phyloP scores from a whole-genome alignment of 306 rosid species.

The Rubus idaeus region DNA sequence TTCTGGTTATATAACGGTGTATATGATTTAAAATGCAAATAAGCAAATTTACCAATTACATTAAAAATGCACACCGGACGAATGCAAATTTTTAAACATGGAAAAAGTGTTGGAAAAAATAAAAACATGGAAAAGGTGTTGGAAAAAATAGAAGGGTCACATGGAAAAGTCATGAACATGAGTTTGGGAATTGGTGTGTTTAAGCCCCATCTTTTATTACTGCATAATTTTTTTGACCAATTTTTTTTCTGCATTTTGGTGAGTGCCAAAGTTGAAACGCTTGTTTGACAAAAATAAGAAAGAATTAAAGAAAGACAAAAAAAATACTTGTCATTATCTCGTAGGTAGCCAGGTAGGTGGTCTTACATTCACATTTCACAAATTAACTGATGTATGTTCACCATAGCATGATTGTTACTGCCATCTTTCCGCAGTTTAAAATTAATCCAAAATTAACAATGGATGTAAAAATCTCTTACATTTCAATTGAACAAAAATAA shows the following conservation, averaged over 20 bases:
- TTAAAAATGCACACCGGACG: too few relatives aligned
- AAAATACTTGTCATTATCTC: background rate
- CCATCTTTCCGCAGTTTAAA: too few relatives aligned
- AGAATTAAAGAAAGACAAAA: too few relatives aligned
- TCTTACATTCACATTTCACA: background rate
- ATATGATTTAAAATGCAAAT: background rate
- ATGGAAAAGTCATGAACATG: background rate
- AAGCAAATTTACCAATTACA: background rate
- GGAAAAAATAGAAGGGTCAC: too few relatives aligned
- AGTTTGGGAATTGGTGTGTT: background rate
- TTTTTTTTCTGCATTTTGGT: background rate
- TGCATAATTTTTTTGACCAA: background rate
- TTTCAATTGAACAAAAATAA: too few relatives aligned
- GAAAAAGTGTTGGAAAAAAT: background rate
- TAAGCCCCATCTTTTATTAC: background rate
- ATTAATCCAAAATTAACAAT: too few relatives aligned
- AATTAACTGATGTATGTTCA: too few relatives aligned
- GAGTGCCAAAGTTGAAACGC: background rate
- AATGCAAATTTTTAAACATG: background rate
- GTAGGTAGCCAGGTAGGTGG: background rate
- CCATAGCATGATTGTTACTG: too few relatives aligned
- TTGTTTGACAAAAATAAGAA: too few relatives aligned
- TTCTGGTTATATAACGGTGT: background rate
- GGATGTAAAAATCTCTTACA: background rate
- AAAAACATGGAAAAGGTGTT: background rate